These are phyloP conservation scores for Neurospora sp. DNA, from an alignment of 2,329 filamentous ascomycete genomes.

Conservation along the genomic window DNA sequence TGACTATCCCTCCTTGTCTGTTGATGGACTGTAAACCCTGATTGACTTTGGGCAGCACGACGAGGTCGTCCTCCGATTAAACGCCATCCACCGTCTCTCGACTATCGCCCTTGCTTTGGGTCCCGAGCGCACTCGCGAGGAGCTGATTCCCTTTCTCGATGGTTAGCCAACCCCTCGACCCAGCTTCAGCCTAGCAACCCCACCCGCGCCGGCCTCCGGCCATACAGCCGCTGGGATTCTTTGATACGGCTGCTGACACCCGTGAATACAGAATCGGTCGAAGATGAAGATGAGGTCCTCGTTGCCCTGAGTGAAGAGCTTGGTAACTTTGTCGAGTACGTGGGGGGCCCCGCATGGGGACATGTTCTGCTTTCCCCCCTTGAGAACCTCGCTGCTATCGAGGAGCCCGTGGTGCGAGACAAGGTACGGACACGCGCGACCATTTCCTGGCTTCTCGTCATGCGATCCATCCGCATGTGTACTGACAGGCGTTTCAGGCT, in stretches of 20 bases:
- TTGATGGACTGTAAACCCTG: conserved; percentile 5
- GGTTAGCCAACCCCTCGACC: conserved; percentile 50
- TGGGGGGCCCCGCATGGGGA: conserved; percentile 85
- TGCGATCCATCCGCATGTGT: background rate
- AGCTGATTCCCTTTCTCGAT: conserved; percentile 97
- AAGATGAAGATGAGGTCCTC: conserved; percentile 97
- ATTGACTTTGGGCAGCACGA: conserved; percentile 62
- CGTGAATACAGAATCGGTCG: conserved; percentile 71
- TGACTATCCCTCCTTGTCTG: conserved; percentile 4
- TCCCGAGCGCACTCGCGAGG: conserved; percentile 91
- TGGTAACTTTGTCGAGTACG: conserved; percentile 93
- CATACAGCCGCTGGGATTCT: background rate
- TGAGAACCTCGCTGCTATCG: conserved; percentile 96
- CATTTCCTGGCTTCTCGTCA: background rate
- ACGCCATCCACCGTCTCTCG: conserved; percentile 95
- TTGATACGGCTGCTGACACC: conserved; percentile 20
- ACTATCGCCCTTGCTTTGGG: conserved; percentile 96
- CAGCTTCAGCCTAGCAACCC: conserved; percentile 1
- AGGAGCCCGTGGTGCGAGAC: conserved; percentile 94
- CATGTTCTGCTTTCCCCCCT: conserved; percentile 94
- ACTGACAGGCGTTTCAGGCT: conserved; percentile 46
- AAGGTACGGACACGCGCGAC: conserved; percentile 54
- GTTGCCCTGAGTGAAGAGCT: conserved; percentile 96
- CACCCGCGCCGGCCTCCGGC: conserved; percentile 2
- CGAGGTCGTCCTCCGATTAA: conserved; percentile 93